Evolutionary conservation across 768 basidiomycete genomes (phyloP).

Genomic region (Pulveroboletus ravenelii): DNA sequence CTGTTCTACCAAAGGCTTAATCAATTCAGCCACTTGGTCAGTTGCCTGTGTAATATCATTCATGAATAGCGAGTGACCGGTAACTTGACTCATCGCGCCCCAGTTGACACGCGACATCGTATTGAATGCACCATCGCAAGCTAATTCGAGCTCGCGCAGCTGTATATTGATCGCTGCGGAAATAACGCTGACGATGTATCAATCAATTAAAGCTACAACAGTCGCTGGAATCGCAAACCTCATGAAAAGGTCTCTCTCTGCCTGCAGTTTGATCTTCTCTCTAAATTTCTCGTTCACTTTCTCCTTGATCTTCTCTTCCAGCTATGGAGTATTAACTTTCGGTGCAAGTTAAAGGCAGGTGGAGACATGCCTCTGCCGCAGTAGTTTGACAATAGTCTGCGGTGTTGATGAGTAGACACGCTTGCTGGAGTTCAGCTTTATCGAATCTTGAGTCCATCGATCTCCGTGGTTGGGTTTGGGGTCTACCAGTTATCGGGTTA

Average conservation of each 20-base stretch:
- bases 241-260: conserved; percentile 85
- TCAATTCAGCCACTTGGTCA: conserved; percentile 69
- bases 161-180: conserved; percentile 78
- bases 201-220: neutral
- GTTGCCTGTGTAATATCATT: conserved; percentile 69
- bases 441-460: conserved; percentile 83
- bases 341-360: neutral
- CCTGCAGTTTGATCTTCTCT: conserved; percentile 76
- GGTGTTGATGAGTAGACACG: conserved; percentile 91
- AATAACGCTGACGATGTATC: conserved; percentile 53
- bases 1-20: conserved; percentile 82
- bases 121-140: conserved; percentile 74
- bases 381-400: conserved; percentile 97
- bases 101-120: conserved; percentile 76
- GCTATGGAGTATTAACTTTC: conserved; percentile 38
- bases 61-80: conserved; percentile 79
- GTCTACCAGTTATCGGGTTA: conserved; percentile 30
- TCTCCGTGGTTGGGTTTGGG: conserved; percentile 44
- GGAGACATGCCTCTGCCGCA: conserved; percentile 63
- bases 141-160: conserved; percentile 80
- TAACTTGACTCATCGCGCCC: conserved; percentile 77
- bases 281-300: conserved; percentile 74
- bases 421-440: conserved; percentile 66
- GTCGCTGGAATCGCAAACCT: conserved; percentile 45
- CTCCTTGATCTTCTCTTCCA: conserved; percentile 88